These are phyloP conservation scores for Salix udensis DNA, from an alignment of 345 rosid genomes.

Conservation along the genomic window DNA sequence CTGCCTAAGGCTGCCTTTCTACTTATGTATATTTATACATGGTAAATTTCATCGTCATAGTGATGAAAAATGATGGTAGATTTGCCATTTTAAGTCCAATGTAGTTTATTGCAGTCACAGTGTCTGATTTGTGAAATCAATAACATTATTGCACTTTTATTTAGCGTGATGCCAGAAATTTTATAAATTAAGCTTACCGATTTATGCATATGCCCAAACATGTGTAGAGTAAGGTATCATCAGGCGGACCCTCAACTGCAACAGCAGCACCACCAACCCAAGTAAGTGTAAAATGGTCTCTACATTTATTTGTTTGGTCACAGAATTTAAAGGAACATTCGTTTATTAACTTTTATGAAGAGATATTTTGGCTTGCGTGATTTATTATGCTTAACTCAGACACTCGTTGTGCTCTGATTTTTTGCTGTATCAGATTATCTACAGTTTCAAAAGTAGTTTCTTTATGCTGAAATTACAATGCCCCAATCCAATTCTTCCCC, in stretches of 20 bases:
- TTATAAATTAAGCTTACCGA: background rate
- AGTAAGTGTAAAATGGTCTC: slow-evolving; percentile 1
- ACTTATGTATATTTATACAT: background rate
- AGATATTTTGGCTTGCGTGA: background rate
- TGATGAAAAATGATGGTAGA: background rate
- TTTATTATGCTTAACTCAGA: background rate
- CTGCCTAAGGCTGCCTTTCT: background rate
- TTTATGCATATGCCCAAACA: background rate
- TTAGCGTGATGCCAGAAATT: background rate
- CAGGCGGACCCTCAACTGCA: slow-evolving; percentile 10
- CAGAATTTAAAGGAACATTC: background rate
- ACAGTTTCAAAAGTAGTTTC: background rate
- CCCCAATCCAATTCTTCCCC: background rate
- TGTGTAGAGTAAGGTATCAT: slow-evolving; percentile 6
- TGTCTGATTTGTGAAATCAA: background rate
- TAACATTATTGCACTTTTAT: background rate
- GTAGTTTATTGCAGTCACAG: background rate
- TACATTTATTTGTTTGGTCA: background rate
- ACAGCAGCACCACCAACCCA: background rate
- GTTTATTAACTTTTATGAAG: background rate
- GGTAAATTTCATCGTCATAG: background rate
- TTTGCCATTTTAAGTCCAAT: background rate
- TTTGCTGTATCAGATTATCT: background rate
- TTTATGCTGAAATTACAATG: background rate
- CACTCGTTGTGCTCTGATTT: background rate